Evolutionary conservation across 2,329 filamentous ascomycete genomes (phyloP).

Genomic region (Penicillium sp.): DNA sequence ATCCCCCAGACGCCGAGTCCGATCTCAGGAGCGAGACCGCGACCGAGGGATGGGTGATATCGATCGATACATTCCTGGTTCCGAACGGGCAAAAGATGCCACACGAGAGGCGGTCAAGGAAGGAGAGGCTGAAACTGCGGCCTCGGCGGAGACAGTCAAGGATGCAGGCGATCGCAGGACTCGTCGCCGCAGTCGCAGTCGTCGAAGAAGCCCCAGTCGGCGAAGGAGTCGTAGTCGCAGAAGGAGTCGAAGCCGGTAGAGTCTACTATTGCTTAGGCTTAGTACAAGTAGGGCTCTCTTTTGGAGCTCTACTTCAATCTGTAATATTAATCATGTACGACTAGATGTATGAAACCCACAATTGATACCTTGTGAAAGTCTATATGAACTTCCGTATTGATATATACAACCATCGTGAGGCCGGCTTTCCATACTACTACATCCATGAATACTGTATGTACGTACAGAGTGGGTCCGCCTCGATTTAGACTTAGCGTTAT

Average conservation of each 20-base stretch:
- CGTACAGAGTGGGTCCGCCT: neutral
- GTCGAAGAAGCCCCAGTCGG: conserved; percentile 27
- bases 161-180: conserved; percentile 33
- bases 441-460: no score
- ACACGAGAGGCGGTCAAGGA: conserved; percentile 30
- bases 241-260: conserved; percentile 33
- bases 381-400: neutral
- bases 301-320: neutral
- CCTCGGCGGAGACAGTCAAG: conserved; percentile 22
- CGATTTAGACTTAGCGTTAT: conserved; percentile 26
- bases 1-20: conserved; percentile 47
- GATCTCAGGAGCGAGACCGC: conserved; percentile 45
- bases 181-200: conserved; percentile 31
- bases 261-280: neutral
- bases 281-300: neutral
- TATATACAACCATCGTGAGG: neutral
- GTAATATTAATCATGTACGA: conserved; percentile 24
- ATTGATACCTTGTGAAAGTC: neutral
- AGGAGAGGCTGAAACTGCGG: conserved; percentile 17
- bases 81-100: conserved; percentile 38
- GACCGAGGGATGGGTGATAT: conserved; percentile 42
- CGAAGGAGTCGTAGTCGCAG: conserved; percentile 25
- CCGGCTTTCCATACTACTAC: neutral
- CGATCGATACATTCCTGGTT: conserved; percentile 54
- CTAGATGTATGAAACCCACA: conserved; percentile 14